A percentile compares a stretch with the other conserved stretches of the same genome.
Conservation (phyloP, 2,329 filamentous ascomycete genomes). For the Leptographium procerum region DNA sequence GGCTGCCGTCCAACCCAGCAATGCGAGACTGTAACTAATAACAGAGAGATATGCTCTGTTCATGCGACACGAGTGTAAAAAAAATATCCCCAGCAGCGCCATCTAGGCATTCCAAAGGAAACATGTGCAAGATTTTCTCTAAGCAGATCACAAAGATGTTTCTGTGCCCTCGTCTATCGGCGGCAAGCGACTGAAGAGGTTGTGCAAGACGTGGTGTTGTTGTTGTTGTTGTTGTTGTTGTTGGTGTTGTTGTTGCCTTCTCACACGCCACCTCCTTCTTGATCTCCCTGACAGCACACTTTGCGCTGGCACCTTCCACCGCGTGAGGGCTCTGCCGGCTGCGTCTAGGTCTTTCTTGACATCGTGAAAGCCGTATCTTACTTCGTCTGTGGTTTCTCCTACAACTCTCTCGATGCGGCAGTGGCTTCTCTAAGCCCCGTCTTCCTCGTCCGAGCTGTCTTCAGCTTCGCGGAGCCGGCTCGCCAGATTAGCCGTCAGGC, state of each 20-base stretch:
- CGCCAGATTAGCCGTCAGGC: slow-evolving; percentile 79
- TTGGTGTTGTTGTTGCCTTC: not conserved
- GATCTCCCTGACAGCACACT: not conserved
- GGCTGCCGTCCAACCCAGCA: not conserved
- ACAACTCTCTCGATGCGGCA: not conserved
- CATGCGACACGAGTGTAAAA: too few species aligned
- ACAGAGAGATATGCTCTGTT: not conserved
- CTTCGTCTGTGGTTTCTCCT: not conserved
- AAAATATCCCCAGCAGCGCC: not conserved
- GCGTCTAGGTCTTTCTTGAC: not conserved
- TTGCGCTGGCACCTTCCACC: not conserved
- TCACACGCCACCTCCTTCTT: not conserved
- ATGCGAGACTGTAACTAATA: not conserved
- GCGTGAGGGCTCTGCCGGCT: not conserved
- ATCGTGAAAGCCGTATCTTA: not conserved
- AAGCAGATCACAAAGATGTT: too few species aligned
- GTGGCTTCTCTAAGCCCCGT: not conserved
- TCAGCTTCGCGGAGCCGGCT: slow-evolving; percentile 45
- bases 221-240: not conserved
- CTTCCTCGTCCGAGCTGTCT: slow-evolving; percentile 63
- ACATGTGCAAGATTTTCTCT: too few species aligned
- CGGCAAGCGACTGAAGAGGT: not conserved
- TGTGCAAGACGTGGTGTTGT: not conserved
- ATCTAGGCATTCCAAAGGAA: not conserved
- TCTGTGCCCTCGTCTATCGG: not conserved